Conservation (phyloP, 495 filamentous ascomycete genomes). For the Bombardia bombarda region DNA sequence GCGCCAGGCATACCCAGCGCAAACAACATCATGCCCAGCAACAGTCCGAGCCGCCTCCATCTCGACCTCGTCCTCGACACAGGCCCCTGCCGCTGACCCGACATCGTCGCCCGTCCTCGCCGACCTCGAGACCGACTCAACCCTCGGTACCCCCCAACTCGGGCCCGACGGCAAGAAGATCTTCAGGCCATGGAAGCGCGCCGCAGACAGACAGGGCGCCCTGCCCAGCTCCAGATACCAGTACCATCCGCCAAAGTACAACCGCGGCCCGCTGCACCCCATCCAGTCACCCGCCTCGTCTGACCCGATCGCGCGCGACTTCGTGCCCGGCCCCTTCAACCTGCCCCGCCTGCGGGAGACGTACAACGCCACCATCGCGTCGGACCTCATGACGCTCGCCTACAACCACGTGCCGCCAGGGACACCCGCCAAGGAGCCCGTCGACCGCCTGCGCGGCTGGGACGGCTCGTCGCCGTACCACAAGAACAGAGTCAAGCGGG, state of each 20-base stretch:
- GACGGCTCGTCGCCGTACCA: constrained; percentile 87
- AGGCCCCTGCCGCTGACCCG: constrained; percentile 36
- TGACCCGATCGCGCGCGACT: constrained; percentile 77
- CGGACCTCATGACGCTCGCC: constrained; percentile 83
- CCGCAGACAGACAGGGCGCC: constrained; percentile 28
- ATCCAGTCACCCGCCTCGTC: constrained; percentile 77
- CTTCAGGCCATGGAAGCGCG: constrained; percentile 35
- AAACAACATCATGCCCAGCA: constrained; percentile 4
- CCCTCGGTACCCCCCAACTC: constrained; percentile 23
- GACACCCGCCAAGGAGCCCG: constrained; percentile 49
- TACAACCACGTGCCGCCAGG: constrained; percentile 77
- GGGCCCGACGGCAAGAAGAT: constrained; percentile 23
- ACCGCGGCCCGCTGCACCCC: constrained; percentile 88
- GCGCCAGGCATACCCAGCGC: constrained; percentile 13
- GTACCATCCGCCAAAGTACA: constrained; percentile 85
- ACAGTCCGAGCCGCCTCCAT: neutral
- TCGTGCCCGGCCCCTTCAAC: constrained; percentile 89
- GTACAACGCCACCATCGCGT: constrained; percentile 72
- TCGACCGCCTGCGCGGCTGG: constrained; percentile 75
- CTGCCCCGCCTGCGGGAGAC: constrained; percentile 83
- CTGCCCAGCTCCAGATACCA: constrained; percentile 62
- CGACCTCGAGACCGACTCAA: constrained; percentile 34
- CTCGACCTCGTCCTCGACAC: constrained; percentile 4
- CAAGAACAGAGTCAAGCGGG: constrained; percentile 78
- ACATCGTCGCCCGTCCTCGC: constrained; percentile 15